These are phyloP conservation scores for Nematodospora valgi DNA, from an alignment of 805 yeast genomes.

Conservation along the genomic window DNA sequence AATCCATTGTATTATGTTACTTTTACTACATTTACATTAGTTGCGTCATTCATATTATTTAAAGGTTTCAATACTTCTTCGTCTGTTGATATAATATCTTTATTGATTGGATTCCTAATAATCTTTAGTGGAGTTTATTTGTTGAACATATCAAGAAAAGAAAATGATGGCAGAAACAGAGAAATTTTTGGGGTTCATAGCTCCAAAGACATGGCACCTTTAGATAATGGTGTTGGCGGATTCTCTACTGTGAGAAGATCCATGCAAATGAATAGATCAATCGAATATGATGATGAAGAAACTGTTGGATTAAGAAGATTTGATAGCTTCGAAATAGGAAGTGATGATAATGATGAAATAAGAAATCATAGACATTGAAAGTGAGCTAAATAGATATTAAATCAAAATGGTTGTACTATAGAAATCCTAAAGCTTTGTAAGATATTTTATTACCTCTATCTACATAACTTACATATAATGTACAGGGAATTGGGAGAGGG, in stretches of 20 bases:
- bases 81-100: slow-evolving; percentile 73
- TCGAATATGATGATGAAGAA: slow-evolving; percentile 38
- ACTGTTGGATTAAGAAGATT: slow-evolving; percentile 55
- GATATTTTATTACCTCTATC: too few species aligned
- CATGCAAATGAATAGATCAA: slow-evolving; percentile 55
- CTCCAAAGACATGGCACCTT: slow-evolving; percentile 53
- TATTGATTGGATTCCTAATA: slow-evolving; percentile 80
- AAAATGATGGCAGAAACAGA: slow-evolving; percentile 48
- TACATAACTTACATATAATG: too few species aligned
- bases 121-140: slow-evolving; percentile 86
- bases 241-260: slow-evolving; percentile 70
- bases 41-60: slow-evolving; percentile 82
- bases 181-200: slow-evolving; percentile 60
- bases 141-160: slow-evolving; percentile 71
- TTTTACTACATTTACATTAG: slow-evolving; percentile 82
- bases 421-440: too few species aligned
- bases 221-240: slow-evolving; percentile 82
- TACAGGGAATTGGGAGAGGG: too few species aligned
- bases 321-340: slow-evolving; percentile 54
- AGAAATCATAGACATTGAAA: neutral
- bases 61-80: slow-evolving; percentile 84
- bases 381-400: too few species aligned
- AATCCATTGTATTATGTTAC: slow-evolving; percentile 89
- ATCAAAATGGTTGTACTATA: too few species aligned
- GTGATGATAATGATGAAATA: slow-evolving; percentile 32